Conservation (phyloP, 495 filamentous ascomycete genomes). For the Astrothelium macrocarpum region DNA sequence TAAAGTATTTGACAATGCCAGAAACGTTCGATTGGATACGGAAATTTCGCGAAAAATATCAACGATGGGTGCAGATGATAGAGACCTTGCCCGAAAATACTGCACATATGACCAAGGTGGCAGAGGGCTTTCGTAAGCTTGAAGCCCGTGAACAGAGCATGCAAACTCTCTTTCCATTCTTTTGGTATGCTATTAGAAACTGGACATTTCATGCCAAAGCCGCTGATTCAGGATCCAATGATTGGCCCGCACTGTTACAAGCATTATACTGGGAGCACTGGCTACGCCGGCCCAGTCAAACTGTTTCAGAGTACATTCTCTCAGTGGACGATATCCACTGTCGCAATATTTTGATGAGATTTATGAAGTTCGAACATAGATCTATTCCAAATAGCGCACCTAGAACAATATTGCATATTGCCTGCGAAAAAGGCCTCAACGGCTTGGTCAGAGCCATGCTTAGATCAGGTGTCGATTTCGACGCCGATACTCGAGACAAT, state of each 20-base stretch:
- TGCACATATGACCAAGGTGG: too few relatives aligned
- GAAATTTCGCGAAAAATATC: background rate
- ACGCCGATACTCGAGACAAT: background rate
- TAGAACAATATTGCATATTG: background rate
- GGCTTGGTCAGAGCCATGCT: background rate
- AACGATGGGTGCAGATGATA: too few relatives aligned
- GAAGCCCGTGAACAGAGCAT: too few relatives aligned
- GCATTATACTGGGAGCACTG: too few relatives aligned
- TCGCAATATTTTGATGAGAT: background rate
- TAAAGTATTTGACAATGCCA: conserved; percentile 12
- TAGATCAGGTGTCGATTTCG: background rate
- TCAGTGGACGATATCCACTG: background rate
- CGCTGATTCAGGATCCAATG: too few relatives aligned
- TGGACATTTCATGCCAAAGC: too few relatives aligned
- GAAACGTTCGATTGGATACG: background rate
- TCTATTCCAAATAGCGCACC: background rate
- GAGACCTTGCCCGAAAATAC: background rate
- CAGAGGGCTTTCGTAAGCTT: too few relatives aligned
- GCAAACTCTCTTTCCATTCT: too few relatives aligned
- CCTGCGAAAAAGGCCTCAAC: background rate
- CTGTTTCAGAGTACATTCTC: too few relatives aligned
- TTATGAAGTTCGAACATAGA: background rate
- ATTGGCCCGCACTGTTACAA: too few relatives aligned
- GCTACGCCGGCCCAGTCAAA: too few relatives aligned
- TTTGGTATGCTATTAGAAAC: too few relatives aligned